Evolutionary conservation across 1,139 yeast species (phyloP).

Genomic region (Dujonia santamariae): DNA sequence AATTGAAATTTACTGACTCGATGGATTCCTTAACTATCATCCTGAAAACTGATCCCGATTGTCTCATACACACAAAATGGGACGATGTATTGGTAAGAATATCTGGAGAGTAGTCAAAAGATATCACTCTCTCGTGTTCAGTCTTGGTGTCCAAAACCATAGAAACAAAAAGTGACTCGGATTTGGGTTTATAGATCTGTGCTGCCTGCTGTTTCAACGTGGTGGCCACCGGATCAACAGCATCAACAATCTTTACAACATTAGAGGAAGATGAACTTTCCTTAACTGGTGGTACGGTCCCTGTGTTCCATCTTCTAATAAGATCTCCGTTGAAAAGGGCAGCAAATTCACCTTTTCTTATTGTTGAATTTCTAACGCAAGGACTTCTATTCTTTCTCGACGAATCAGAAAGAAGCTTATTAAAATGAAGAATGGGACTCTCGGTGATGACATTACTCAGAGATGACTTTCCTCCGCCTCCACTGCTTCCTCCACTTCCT

Average conservation of each 20-base stretch:
- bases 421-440: conserved; percentile 64
- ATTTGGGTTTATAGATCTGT: conserved; percentile 33
- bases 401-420: conserved; percentile 64
- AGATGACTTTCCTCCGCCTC: conserved; percentile 9
- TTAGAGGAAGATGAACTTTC: conserved; percentile 7
- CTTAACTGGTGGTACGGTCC: conserved; percentile 46
- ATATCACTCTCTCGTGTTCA: conserved; percentile 75
- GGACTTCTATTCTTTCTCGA: conserved; percentile 60
- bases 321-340: conserved; percentile 77
- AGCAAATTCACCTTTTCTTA: conserved; percentile 70
- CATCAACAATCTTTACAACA: conserved; percentile 7
- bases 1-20: conserved; percentile 61
- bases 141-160: conserved; percentile 74
- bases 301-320: conserved; percentile 80
- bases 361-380: conserved; percentile 69
- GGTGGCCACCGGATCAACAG: conserved; percentile 15
- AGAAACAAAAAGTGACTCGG: conserved; percentile 68
- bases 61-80: conserved; percentile 77
- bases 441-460: conserved; percentile 32
- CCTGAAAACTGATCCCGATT: conserved; percentile 80
- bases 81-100: conserved; percentile 42
- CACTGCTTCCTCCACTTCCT: too few relatives aligned
- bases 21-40: conserved; percentile 75
- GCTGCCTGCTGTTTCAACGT: conserved; percentile 34
- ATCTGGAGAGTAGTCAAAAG: conserved; percentile 80